Evolutionary conservation across 164 flowering plant genomes (phyloP).

Genomic region (Brasenia schreberi): DNA sequence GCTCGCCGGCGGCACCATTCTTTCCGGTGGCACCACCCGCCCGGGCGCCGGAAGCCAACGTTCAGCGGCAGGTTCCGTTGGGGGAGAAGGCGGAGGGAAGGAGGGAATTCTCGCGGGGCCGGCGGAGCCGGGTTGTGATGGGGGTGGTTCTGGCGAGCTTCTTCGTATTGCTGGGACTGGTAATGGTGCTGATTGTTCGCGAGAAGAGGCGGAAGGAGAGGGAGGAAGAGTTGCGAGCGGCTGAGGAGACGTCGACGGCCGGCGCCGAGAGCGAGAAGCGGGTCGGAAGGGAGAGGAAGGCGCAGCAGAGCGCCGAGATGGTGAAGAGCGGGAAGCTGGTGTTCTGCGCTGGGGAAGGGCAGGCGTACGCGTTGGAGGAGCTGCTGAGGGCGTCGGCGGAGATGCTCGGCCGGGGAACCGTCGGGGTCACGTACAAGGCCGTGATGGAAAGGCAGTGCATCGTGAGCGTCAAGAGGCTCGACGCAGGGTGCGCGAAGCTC

Average conservation of each 20-base stretch:
- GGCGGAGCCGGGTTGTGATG: neutral
- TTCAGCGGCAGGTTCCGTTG: conserved; percentile 13
- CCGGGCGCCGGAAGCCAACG: conserved; percentile 16
- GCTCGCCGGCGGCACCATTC: conserved; percentile 13
- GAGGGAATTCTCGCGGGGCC: conserved; percentile 19
- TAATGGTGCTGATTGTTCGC: neutral
- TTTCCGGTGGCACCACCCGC: conserved; percentile 6
- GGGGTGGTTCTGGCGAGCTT: neutral
- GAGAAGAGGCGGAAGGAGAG: neutral
- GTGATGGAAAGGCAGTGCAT: conserved; percentile 67
- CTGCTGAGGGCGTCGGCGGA: conserved; percentile 92
- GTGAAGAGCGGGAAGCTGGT: conserved; percentile 57
- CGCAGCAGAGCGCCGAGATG: conserved; percentile 21
- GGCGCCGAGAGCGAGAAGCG: conserved; percentile 14
- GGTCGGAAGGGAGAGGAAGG: conserved; percentile 31
- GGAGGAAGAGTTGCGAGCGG: neutral
- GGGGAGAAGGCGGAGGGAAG: neutral
- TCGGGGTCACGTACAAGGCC: conserved; percentile 90
- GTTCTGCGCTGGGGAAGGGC: conserved; percentile 84
- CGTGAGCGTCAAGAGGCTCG: conserved; percentile 73
- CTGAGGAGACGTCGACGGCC: neutral
- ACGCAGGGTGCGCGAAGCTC: conserved; percentile 21
- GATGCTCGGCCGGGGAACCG: conserved; percentile 70
- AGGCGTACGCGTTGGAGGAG: conserved; percentile 63
- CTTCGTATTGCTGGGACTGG: neutral